Conservation (phyloP, 257 asterid genomes). For the Fraxinus quadrangulata region DNA sequence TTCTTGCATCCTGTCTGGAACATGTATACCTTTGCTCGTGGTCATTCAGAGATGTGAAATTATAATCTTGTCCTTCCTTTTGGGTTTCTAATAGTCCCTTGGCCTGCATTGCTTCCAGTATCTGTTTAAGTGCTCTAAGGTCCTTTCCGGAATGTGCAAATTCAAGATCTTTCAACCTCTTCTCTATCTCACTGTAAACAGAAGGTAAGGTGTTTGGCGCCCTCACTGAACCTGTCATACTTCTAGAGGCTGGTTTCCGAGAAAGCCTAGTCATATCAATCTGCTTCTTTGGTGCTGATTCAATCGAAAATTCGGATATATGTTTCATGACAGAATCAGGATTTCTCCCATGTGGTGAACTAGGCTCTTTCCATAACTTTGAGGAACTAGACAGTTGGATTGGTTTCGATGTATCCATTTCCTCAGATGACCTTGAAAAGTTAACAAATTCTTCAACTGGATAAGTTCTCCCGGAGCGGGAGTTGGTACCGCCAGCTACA, state of each 20-base stretch:
- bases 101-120: slow-evolving; percentile 88
- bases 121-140: slow-evolving; percentile 95
- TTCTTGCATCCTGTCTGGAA: slow-evolving; percentile 32
- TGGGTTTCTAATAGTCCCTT: slow-evolving; percentile 64
- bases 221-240: slow-evolving; percentile 45
- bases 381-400: slow-evolving; percentile 37
- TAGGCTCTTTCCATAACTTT: slow-evolving; percentile 64
- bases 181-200: slow-evolving; percentile 90
- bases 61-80: slow-evolving; percentile 46
- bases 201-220: slow-evolving; percentile 53
- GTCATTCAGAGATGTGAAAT: slow-evolving; percentile 34
- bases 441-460: slow-evolving; percentile 37
- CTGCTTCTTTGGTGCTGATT: slow-evolving; percentile 95
- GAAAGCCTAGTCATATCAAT: slow-evolving; percentile 46
- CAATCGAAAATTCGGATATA: slow-evolving; percentile 65
- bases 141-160: slow-evolving; percentile 88
- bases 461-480: slow-evolving; percentile 28
- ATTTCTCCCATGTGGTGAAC: slow-evolving; percentile 70
- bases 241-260: slow-evolving; percentile 45
- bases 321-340: slow-evolving; percentile 65
- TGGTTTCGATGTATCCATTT: slow-evolving; percentile 27
- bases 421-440: slow-evolving; percentile 31
- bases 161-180: slow-evolving; percentile 80
- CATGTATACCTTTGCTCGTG: slow-evolving; percentile 36
- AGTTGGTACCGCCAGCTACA: slow-evolving; percentile 38